phyloP scores from a whole-genome alignment of 129 eudicot genomes.

The Flaveria robusta region DNA sequence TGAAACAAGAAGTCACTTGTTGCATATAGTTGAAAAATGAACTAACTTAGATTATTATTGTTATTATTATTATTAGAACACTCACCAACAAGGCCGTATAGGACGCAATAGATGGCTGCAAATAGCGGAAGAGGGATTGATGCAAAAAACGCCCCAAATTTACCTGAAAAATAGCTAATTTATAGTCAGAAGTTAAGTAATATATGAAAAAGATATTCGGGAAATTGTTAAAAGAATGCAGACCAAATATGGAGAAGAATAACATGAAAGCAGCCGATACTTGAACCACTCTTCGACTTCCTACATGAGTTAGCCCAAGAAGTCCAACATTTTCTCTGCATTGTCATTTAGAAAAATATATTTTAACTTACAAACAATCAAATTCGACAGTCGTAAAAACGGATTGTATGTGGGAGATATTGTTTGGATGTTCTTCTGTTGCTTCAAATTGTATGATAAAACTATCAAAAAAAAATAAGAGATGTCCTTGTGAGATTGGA shows the following conservation, averaged over 20 bases:
- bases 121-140: constrained; percentile 84
- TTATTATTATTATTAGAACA: not conserved
- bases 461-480: not conserved
- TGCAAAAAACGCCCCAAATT: constrained; percentile 97
- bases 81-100: constrained; percentile 94
- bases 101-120: constrained; percentile 86
- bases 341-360: not conserved
- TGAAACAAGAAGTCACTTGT: constrained; percentile 16
- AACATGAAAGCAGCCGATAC: constrained; percentile 92
- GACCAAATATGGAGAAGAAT: constrained; percentile 95
- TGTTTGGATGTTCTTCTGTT: not conserved
- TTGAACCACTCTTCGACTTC: constrained; percentile 97
- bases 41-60: not conserved
- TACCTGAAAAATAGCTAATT: constrained; percentile 55
- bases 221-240: constrained; percentile 9
- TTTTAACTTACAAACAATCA: not conserved
- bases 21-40: not conserved
- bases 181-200: constrained; percentile 2
- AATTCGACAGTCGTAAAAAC: not conserved
- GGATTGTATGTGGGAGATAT: not conserved
- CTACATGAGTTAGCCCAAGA: constrained; percentile 88
- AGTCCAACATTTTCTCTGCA: constrained; percentile 97
- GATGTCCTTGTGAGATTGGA: not conserved
- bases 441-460: not conserved
- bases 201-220: not conserved